phyloP scores from a whole-genome alignment of 768 basidiomycete species.

The Lactifluus pinguis region DNA sequence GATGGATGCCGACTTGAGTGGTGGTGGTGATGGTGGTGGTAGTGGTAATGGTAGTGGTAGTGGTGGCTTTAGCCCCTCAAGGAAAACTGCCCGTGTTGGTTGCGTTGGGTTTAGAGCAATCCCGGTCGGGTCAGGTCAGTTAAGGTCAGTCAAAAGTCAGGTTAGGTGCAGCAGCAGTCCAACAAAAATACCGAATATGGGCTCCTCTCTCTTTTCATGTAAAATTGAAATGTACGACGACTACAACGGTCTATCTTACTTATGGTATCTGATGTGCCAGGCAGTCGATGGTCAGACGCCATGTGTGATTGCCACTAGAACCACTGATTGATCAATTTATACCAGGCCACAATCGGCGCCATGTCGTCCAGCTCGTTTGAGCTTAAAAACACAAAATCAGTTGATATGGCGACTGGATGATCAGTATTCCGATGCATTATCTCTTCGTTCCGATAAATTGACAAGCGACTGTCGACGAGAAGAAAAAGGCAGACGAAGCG shows the following conservation, averaged over 20 bases:
- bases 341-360: background rate
- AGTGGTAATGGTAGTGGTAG: background rate
- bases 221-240: background rate
- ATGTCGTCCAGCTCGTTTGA: background rate
- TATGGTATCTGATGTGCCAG: background rate
- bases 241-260: background rate
- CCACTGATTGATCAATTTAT: too few relatives aligned
- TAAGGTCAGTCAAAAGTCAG: too few relatives aligned
- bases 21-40: too few relatives aligned
- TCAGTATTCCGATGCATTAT: too few relatives aligned
- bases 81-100: background rate
- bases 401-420: too few relatives aligned
- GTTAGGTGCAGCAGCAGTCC: background rate
- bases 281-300: background rate
- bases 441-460: background rate
- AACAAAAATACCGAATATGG: background rate
- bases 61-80: background rate
- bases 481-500: too few relatives aligned
- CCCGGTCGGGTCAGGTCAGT: background rate
- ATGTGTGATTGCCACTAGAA: background rate
- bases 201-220: background rate
- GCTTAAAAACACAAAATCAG: too few relatives aligned
- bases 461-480: too few relatives aligned
- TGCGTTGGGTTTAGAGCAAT: background rate
- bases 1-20: background rate